Evolutionary conservation across 306 rosid genomes (phyloP).

Genomic region (Gynostemma pentaphyllum): DNA sequence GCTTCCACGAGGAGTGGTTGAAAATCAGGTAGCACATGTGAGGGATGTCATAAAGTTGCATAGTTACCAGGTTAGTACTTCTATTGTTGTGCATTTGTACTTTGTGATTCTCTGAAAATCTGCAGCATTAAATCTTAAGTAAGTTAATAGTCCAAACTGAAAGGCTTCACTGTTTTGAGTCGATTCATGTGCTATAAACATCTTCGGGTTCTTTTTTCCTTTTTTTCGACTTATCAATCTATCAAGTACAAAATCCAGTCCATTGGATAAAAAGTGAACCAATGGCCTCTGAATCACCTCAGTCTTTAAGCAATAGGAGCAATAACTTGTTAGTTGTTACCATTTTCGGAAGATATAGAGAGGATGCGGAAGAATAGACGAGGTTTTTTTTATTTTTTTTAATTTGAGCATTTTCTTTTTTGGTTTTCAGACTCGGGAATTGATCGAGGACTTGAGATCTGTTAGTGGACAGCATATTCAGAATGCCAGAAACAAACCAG

Average conservation of each 20-base stretch:
- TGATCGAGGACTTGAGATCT: conserved; percentile 83
- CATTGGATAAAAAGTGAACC: not conserved
- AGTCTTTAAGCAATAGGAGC: too few relatives aligned
- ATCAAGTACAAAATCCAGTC: too few relatives aligned
- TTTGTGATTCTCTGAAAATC: not conserved
- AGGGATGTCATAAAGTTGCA: conserved; percentile 72
- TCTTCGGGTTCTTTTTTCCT: not conserved
- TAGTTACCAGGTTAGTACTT: conserved; percentile 62
- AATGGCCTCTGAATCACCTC: not conserved
- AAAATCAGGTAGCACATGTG: conserved; percentile 82
- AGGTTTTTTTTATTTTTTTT: too few relatives aligned
- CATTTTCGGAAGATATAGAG: too few relatives aligned
- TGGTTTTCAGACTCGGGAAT: conserved; percentile 67
- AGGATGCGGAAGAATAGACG: too few relatives aligned
- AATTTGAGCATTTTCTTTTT: not conserved
- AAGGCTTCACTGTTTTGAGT: not conserved
- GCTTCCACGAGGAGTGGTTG: conserved; percentile 94
- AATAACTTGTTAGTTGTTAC: too few relatives aligned
- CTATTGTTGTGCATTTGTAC: conserved; percentile 8
- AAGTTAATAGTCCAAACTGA: too few relatives aligned
- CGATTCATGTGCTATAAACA: not conserved
- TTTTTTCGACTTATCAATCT: not conserved
- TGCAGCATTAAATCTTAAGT: not conserved
- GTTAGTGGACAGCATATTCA: conserved; percentile 47
- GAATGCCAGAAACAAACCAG: conserved; percentile 71